A percentile compares a stretch with the other conserved stretches of the same genome.
These are phyloP conservation scores for Carnegiea gigantea DNA, from an alignment of 179 eudicot species.

Conservation along the genomic window DNA sequence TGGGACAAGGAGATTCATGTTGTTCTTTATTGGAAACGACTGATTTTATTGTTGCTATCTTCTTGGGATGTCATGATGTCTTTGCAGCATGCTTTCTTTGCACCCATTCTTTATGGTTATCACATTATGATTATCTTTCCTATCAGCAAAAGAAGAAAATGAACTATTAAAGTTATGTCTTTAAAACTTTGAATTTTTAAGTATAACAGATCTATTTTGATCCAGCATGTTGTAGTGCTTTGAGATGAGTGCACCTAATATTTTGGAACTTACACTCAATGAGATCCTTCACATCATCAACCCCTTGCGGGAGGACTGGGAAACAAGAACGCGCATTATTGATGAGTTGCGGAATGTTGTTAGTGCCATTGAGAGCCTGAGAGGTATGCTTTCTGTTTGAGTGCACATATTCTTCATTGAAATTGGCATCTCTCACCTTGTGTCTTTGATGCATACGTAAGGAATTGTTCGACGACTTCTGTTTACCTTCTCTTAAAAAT, in stretches of 20 bases:
- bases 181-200: background rate
- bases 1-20: background rate
- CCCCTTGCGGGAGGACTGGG: slow-evolving; percentile 63
- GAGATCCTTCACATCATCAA: slow-evolving; percentile 57
- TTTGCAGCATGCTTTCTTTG: background rate
- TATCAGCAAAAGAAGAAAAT: background rate
- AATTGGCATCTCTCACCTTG: background rate
- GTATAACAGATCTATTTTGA: slow-evolving; percentile 1
- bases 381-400: slow-evolving; percentile 54
- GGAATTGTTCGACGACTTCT: background rate
- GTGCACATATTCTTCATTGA: background rate
- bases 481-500: background rate
- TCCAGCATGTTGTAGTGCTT: slow-evolving; percentile 14
- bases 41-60: background rate
- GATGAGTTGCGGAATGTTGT: slow-evolving; percentile 52
- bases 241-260: slow-evolving; percentile 30
- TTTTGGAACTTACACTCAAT: slow-evolving; percentile 51
- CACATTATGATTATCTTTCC: background rate
- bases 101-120: background rate
- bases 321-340: slow-evolving; percentile 52
- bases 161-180: background rate
- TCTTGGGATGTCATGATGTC: background rate
- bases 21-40: background rate
- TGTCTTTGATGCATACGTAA: background rate
- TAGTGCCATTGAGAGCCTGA: slow-evolving; percentile 63